Percentiles rank a stretch among this genome's conserved stretches.
These are phyloP conservation scores for Glycine soja DNA, from an alignment of 306 rosid genomes.

Conservation along the genomic window DNA sequence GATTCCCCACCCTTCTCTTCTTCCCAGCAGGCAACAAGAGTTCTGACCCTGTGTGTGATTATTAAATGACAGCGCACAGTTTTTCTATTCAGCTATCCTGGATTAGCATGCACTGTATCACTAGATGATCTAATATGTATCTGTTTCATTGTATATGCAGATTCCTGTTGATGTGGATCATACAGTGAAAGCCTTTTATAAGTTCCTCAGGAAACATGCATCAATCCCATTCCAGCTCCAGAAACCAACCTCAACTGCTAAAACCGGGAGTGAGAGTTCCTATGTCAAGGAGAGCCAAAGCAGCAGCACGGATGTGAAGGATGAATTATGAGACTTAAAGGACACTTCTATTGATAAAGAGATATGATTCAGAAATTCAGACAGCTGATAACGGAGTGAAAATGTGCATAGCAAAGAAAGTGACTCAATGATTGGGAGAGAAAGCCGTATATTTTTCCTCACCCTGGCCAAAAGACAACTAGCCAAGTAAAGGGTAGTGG, in stretches of 20 bases:
- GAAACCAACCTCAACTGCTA: constrained; percentile 67
- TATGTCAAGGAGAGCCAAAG: constrained; percentile 61
- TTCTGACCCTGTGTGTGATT: constrained; percentile 52
- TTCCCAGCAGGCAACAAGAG: constrained; percentile 60
- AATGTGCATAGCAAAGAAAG: constrained; percentile 32
- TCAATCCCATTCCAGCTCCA: constrained; percentile 89
- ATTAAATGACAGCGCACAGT: background rate
- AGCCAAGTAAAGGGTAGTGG: constrained; percentile 7
- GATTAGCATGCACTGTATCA: background rate
- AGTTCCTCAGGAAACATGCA: constrained; percentile 86
- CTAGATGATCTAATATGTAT: constrained; percentile 14
- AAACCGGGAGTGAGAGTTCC: constrained; percentile 50
- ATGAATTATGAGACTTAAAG: constrained; percentile 65
- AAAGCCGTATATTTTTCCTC: constrained; percentile 6
- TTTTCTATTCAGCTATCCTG: background rate
- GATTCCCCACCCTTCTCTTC: constrained; percentile 61
- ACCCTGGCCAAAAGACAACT: constrained; percentile 28
- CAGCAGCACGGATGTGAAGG: constrained; percentile 60
- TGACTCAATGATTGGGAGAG: constrained; percentile 12
- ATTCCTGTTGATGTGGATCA: constrained; percentile 80
- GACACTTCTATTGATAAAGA: constrained; percentile 37
- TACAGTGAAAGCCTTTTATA: constrained; percentile 81
- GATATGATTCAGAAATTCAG: constrained; percentile 35
- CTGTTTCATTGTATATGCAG: constrained; percentile 58
- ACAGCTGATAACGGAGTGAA: constrained; percentile 38